A percentile compares a stretch with the other conserved stretches of the same genome.
Evolutionary conservation across 495 filamentous ascomycete genomes (phyloP).

Genomic region (Penicillium samsonianum): DNA sequence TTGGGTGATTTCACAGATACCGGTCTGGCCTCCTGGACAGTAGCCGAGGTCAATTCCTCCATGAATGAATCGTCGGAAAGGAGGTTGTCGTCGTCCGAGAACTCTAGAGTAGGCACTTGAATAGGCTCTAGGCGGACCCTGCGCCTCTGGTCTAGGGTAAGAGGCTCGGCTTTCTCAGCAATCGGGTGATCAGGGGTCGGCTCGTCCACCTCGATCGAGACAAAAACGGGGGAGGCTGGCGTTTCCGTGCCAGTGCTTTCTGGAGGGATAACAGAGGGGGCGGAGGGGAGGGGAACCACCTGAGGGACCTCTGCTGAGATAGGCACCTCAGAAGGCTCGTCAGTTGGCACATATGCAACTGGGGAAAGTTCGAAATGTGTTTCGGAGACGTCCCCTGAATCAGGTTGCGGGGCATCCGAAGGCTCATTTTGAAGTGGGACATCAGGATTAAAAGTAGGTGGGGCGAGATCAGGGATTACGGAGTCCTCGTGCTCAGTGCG

Average conservation of each 20-base stretch:
- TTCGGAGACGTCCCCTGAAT: conserved; percentile 21
- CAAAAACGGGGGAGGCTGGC: conserved; percentile 20
- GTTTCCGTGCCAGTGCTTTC: conserved; percentile 22
- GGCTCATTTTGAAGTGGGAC: conserved; percentile 38
- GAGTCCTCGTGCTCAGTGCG: conserved; percentile 25
- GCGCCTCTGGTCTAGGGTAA: conserved; percentile 46
- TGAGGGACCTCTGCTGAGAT: conserved; percentile 19
- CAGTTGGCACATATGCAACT: conserved; percentile 22
- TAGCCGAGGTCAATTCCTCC: conserved; percentile 83
- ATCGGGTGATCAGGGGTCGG: conserved; percentile 24
- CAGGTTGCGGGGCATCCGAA: conserved; percentile 30
- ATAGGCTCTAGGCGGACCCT: conserved; percentile 58
- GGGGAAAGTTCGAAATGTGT: conserved; percentile 17
- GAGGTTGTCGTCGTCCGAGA: conserved; percentile 63
- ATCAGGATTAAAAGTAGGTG: conserved; percentile 37
- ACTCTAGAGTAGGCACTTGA: conserved; percentile 52
- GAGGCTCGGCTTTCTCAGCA: conserved; percentile 18
- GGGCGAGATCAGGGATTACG: conserved; percentile 30
- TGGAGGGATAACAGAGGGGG: conserved; percentile 24
- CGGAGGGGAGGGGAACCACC: conserved; percentile 22
- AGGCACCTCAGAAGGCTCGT: conserved; percentile 15
- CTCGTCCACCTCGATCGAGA: conserved; percentile 24
- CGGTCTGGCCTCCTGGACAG: conserved; percentile 79
- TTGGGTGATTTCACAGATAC: conserved; percentile 80
- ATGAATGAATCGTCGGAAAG: conserved; percentile 85